Evolutionary conservation across 1,284 basidiomycete genomes (phyloP).

Genomic region (Athelia psychrophila): DNA sequence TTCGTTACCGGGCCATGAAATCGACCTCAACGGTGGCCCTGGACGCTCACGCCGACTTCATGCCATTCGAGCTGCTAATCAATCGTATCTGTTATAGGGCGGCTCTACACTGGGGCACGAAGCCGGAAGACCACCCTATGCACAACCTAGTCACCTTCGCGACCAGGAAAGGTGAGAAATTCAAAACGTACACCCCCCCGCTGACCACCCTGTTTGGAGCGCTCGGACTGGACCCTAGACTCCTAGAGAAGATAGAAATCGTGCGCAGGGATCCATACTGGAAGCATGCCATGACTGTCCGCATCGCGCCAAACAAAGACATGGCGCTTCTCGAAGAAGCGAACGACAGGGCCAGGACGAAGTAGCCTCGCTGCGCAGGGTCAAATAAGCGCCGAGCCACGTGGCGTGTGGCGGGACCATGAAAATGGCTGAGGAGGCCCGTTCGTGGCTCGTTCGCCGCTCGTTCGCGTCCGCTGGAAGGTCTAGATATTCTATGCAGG

Average conservation of each 20-base stretch:
- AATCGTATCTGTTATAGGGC: constrained; percentile 8
- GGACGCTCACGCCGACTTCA: too few relatives aligned
- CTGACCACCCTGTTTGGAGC: constrained; percentile 7
- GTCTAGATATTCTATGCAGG: too few relatives aligned
- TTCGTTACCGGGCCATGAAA: too few relatives aligned
- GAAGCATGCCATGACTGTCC: background rate
- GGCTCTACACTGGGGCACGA: constrained; percentile 5
- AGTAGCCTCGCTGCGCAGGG: too few relatives aligned
- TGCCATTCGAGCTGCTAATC: too few relatives aligned
- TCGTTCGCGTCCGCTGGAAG: too few relatives aligned
- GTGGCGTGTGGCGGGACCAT: too few relatives aligned
- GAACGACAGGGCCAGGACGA: background rate
- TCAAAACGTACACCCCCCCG: constrained; percentile 3
- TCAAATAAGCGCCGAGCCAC: too few relatives aligned
- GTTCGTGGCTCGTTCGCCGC: too few relatives aligned
- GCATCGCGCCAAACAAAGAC: constrained; percentile 4
- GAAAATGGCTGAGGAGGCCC: too few relatives aligned
- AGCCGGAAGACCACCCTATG: constrained; percentile 10
- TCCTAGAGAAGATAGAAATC: constrained; percentile 8
- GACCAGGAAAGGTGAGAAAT: background rate
- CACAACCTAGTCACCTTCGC: background rate
- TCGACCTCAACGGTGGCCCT: too few relatives aligned
- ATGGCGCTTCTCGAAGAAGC: constrained; percentile 3
- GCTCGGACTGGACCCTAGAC: constrained; percentile 1
- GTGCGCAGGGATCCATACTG: background rate